These are phyloP conservation scores for Schoenoplectus triqueter DNA, from an alignment of 202 grass and related monocot genomes.

Conservation along the genomic window DNA sequence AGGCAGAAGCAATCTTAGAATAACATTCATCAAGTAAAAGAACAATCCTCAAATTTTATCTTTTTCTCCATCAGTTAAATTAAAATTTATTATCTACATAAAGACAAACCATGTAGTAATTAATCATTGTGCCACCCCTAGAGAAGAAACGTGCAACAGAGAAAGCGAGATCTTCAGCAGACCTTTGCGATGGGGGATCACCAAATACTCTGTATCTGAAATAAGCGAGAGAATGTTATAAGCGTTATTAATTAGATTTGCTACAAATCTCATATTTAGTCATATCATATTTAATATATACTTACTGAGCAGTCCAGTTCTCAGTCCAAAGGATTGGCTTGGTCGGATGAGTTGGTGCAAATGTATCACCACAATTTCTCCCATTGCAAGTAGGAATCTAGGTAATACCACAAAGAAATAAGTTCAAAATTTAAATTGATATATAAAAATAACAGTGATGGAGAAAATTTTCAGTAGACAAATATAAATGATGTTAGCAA, in stretches of 20 bases:
- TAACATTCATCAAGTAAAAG: background rate
- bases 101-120: constrained; percentile 88
- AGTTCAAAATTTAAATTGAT: background rate
- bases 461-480: background rate
- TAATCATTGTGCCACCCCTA: constrained; percentile 68
- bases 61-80: background rate
- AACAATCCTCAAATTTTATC: background rate
- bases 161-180: constrained; percentile 84
- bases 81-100: no score
- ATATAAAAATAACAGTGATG: constrained; percentile 5
- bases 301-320: constrained; percentile 91
- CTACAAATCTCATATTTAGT: background rate
- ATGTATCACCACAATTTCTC: constrained; percentile 93
- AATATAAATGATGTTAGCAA: constrained; percentile 12
- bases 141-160: constrained; percentile 86
- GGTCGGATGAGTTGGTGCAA: constrained; percentile 53
- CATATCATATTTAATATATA: background rate
- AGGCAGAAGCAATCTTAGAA: background rate
- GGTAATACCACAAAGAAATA: constrained; percentile 1
- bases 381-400: constrained; percentile 94
- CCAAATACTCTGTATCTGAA: constrained; percentile 93
- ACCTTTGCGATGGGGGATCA: constrained; percentile 87
- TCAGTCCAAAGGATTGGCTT: constrained; percentile 85
- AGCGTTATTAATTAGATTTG: background rate
- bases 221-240: background rate